These are phyloP conservation scores for Lagerstroemia speciosa DNA, from an alignment of 345 rosid species.

Conservation along the genomic window DNA sequence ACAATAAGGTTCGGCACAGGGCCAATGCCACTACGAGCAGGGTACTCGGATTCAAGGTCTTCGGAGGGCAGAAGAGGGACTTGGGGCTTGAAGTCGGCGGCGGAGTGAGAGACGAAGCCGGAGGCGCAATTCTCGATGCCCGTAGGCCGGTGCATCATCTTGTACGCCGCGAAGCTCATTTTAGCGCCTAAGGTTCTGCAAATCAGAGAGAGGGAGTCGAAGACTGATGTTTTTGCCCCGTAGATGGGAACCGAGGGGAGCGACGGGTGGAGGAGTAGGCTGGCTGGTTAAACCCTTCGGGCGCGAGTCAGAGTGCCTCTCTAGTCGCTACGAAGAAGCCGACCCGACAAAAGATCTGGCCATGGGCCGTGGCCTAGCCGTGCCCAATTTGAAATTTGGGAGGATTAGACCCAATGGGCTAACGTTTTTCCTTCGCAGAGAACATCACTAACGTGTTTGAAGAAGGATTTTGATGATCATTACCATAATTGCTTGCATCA, in stretches of 20 bases:
- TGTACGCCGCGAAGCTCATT: conserved; percentile 96
- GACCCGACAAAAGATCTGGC: too few species aligned
- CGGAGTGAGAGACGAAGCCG: conserved; percentile 71
- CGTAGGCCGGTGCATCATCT: conserved; percentile 96
- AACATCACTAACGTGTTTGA: too few species aligned
- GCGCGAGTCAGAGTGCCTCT: neutral
- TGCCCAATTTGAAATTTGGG: too few species aligned
- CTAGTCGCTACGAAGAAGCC: too few species aligned
- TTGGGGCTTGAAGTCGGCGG: conserved; percentile 49
- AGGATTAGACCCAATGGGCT: too few species aligned
- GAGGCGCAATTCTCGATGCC: conserved; percentile 78
- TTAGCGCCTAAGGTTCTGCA: neutral
- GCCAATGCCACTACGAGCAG: conserved; percentile 47
- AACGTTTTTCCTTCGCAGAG: too few species aligned
- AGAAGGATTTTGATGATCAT: too few species aligned
- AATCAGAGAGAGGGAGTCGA: neutral
- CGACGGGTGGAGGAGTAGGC: too few species aligned
- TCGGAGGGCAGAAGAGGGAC: conserved; percentile 43
- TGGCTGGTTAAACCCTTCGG: neutral
- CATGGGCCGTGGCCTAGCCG: too few species aligned
- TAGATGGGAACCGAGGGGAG: too few species aligned
- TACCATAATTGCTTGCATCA: too few species aligned
- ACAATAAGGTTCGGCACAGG: conserved; percentile 70
- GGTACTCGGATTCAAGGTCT: conserved; percentile 60
- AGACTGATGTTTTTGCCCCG: too few species aligned